Percentiles rank a stretch among this genome's conserved stretches.
Conservation (phyloP, 2,329 filamentous ascomycete species). For the Neonectria faginata region DNA sequence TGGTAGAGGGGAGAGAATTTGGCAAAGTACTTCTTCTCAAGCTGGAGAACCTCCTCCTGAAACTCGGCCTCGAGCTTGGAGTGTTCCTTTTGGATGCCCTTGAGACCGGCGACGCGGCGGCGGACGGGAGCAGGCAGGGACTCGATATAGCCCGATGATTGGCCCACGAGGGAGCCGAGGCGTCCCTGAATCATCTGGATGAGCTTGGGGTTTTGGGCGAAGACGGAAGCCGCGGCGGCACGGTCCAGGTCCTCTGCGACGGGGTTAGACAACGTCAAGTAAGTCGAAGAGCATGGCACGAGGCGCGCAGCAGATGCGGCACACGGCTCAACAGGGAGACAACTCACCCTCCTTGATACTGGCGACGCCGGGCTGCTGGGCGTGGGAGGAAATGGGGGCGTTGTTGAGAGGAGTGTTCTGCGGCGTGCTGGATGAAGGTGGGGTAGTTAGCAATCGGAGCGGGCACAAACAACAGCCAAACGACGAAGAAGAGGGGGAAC, state of each 20-base stretch:
- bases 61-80: constrained; percentile 98
- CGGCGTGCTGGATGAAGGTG: constrained; percentile 80
- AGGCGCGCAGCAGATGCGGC: neutral
- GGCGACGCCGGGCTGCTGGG: constrained; percentile 91
- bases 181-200: constrained; percentile 98
- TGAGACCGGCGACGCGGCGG: constrained; percentile 92
- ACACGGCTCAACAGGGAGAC: constrained; percentile 13
- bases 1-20: constrained; percentile 98
- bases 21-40: constrained; percentile 99
- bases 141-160: constrained; percentile 98
- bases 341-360: constrained; percentile 96
- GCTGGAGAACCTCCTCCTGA: constrained; percentile 96
- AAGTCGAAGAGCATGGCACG: constrained; percentile 18
- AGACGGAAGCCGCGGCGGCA: constrained; percentile 87
- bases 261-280: constrained; percentile 37
- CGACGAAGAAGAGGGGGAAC: constrained; percentile 28
- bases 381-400: constrained; percentile 97
- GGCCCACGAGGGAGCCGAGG: constrained; percentile 90
- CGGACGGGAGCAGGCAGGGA: constrained; percentile 90
- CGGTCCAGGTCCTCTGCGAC: constrained; percentile 87
- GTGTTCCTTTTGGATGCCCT: constrained; percentile 98
- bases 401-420: constrained; percentile 97
- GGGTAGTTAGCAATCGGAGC: constrained; percentile 53
- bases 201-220: constrained; percentile 94
- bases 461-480: constrained; percentile 38